Conservation (phyloP, 805 yeast genomes). For the Candida parachauliodes region DNA sequence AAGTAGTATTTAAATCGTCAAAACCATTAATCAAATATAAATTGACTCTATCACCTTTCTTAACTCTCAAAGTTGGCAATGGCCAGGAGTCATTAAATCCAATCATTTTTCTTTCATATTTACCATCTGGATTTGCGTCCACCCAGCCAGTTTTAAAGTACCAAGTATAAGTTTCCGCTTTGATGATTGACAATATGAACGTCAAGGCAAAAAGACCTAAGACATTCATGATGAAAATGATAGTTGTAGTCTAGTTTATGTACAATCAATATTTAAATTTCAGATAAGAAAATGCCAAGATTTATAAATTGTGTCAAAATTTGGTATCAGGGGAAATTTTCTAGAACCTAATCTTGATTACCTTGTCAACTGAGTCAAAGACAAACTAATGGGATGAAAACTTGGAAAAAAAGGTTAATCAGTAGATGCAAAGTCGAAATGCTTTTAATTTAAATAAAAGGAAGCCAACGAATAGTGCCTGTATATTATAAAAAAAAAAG, state of each 20-base stretch:
- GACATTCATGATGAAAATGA: conserved; percentile 11
- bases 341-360: no score
- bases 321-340: not conserved
- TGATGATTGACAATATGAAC: conserved; percentile 10
- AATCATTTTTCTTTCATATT: conserved; percentile 49
- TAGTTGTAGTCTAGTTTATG: not conserved
- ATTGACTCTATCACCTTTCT: conserved; percentile 76
- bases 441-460: no score
- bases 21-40: conserved; percentile 75
- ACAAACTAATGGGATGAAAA: no score
- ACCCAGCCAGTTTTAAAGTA: conserved; percentile 67
- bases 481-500: no score
- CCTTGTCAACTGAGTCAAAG: no score
- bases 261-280: not conserved
- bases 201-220: conserved; percentile 10
- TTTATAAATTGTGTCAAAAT: not conserved
- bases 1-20: conserved; percentile 59
- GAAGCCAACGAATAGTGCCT: no score
- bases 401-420: no score
- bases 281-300: not conserved
- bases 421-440: no score
- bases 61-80: conserved; percentile 75
- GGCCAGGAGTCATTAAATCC: conserved; percentile 77
- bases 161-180: conserved; percentile 54
- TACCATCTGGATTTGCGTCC: conserved; percentile 66